Conservation (phyloP, 768 basidiomycete species). For the Mrakia blollopis region DNA sequence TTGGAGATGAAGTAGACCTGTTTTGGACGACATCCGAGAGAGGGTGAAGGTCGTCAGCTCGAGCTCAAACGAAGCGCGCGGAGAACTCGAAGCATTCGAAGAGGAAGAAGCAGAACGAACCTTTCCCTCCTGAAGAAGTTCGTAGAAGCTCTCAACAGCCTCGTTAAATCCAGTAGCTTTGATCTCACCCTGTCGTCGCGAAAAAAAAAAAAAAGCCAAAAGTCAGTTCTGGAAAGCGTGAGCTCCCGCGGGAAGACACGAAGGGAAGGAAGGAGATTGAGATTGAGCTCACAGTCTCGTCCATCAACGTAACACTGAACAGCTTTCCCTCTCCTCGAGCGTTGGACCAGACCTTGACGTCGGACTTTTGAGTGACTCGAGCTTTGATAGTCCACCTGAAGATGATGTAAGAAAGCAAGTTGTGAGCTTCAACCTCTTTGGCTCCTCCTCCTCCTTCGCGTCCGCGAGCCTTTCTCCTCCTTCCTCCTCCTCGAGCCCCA, state of each 20-base stretch:
- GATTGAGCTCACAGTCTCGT: conserved; percentile 63
- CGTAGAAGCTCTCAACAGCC: conserved; percentile 73
- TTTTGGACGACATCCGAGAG: too few species aligned
- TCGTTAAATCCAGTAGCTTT: conserved; percentile 85
- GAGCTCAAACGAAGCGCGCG: not conserved
- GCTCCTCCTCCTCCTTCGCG: not conserved
- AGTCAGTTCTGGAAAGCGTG: not conserved
- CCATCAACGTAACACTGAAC: conserved; percentile 89
- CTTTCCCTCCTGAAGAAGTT: conserved; percentile 82
- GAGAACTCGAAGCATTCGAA: not conserved
- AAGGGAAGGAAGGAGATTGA: not conserved
- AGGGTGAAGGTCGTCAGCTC: not conserved
- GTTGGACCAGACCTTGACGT: conserved; percentile 86
- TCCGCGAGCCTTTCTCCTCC: not conserved
- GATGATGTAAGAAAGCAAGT: not conserved
- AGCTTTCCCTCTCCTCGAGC: conserved; percentile 86
- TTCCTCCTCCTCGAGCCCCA: not conserved
- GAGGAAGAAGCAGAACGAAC: conserved; percentile 28
- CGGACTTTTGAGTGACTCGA: conserved; percentile 80
- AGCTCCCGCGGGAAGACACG: not conserved
- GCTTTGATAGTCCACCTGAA: conserved; percentile 88
- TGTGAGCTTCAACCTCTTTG: not conserved
- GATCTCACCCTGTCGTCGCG: conserved; percentile 54
- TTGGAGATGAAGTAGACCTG: conserved; percentile 80
- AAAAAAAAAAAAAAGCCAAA: not conserved